Base-by-base conservation (phyloP, 352 stramenopile genomes). In the Phytophthora boehmeriae region DNA sequence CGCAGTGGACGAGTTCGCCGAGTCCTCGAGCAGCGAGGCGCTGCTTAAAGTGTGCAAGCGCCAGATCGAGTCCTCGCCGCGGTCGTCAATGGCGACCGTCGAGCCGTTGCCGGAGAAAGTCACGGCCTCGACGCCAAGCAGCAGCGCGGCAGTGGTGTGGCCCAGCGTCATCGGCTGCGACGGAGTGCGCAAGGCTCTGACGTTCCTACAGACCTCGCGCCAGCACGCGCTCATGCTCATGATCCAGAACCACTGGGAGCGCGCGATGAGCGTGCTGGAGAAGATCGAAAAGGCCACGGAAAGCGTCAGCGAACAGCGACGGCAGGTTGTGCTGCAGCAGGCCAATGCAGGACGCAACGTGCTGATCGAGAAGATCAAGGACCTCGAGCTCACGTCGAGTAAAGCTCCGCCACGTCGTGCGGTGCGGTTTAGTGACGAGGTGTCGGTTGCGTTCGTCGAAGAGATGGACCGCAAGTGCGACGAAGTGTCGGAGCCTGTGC, bases 241-340 rank as follows among this genome's bases (percentile, higher is more conserved):
- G 74, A 63, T 89, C 39, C 78, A 90, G 66, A 92, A 92, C 69
- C 83, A 92, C 53, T 92, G 83, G 83, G 76, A 88, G 32, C 83
- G 80, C 47, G 83, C 83, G 10, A 79, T 92, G 43, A 67, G 43
- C n/a, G 83, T 92, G 54, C 55, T 92, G 3, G 76, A 90, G 66
- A 92, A 92, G 56, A 80, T 92, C 36, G 83, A 92, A 54, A 83
- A 78, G 41, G 83, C 83, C 8, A 79, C 80, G n/a, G 83, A 92
- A 54, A 85, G 71, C 59, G 80, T 92, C 16, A 85, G 70, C 38
- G 52, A 63, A 42, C 78, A 90, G 59, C 78, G 83, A 9, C 70
- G 83, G 66, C 78, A 86, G 57, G 75, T 89, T 47, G 78, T 92
- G 30, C 74, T 92, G 41, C 52, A 86, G 44, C 75, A 89, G 48